Evolutionary conservation across 163 green algal genomes (phyloP), one percentile per base, ranked within the genome.

Genomic region (Scenedesmus sp.): DNA sequence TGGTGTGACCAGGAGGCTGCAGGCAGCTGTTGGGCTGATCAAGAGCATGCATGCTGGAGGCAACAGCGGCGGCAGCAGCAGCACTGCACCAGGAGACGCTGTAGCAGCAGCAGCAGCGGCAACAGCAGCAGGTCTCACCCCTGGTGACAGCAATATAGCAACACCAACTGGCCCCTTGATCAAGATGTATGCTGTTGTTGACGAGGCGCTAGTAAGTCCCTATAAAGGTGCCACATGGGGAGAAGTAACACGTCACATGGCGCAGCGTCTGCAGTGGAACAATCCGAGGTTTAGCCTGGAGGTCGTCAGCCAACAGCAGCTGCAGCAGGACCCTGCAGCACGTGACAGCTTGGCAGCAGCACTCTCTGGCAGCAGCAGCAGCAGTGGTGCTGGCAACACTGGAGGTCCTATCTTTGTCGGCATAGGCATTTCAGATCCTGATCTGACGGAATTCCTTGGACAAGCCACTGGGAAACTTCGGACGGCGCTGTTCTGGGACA

Each of bases 401-500:
- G 46, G 54, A 23, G 60, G 12, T 18, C 64, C 81, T 0, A 84
- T 90, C 5, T 90, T 92, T 64, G 54, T 90, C 2, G 89, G 64
- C 67, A 88, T 92, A 8, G 89, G 57, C 5, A 12, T 92, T 1
- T 66, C 82, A 73, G 67, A 89, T 60, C 46, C 82, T 8, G 64
- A 73, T 34, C 70, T 90, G 15, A 54, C 23, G 10, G 26, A 9
- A 4, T 92, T 67, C 46, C 56, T 89, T 15, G 62, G 20, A 9
- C 6, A 54, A n/a, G 82, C 76, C 16, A 90, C 89, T 34, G 52
- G 23, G 4, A 46, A 55, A 20, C 54, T 92, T 7, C 54, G 10
- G 9, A 89, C 66, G 52, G 89, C 66, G n/a, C 76, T 92, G 67
- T 92, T 92, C 56, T 92, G 89, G 89, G 89, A 92, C 54, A 82